Percentiles rank a stretch among this genome's conserved stretches.
These are phyloP conservation scores for Closterium sp. DNA, from an alignment of 139 green algal species.

Conservation along the genomic window DNA sequence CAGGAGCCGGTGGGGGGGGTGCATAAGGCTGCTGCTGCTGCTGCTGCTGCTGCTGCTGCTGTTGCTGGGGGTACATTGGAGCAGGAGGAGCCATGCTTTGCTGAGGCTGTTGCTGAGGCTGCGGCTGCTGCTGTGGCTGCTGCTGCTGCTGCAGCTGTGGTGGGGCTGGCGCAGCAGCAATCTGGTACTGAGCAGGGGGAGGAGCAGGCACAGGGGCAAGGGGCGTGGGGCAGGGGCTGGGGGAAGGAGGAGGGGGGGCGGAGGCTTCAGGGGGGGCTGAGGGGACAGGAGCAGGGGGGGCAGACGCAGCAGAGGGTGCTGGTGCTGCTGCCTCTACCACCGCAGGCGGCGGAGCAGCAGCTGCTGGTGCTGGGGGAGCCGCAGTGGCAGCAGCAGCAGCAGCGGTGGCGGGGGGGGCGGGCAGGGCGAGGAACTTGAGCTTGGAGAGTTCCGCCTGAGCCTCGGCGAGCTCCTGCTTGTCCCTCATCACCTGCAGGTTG, in stretches of 20 bases:
- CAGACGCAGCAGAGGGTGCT: no score
- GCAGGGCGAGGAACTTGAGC: neutral
- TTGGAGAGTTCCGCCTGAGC: neutral
- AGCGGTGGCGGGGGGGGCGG: no score
- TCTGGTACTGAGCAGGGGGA: neutral
- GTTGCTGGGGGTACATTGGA: neutral
- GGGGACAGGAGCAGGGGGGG: neutral
- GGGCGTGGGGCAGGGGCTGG: neutral
- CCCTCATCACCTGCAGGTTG: neutral
- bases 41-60: neutral
- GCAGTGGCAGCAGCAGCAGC: neutral
- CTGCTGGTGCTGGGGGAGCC: neutral
- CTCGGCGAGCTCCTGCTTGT: neutral
- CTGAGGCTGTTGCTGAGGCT: no score
- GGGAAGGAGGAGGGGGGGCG: neutral
- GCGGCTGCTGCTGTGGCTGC: neutral
- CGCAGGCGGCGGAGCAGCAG: no score
- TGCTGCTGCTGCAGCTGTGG: no score
- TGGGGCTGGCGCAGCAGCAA: neutral
- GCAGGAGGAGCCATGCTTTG: no score
- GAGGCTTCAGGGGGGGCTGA: neutral
- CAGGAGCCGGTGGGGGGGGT: neutral
- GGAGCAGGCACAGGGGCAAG: neutral
- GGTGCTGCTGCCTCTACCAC: no score
- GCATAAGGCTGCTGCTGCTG: neutral